A percentile compares a stretch with the other conserved stretches of the same genome.
phyloP scores from a whole-genome alignment of 2,329 filamentous ascomycete species.

The Davidsoniella eucalypti region DNA sequence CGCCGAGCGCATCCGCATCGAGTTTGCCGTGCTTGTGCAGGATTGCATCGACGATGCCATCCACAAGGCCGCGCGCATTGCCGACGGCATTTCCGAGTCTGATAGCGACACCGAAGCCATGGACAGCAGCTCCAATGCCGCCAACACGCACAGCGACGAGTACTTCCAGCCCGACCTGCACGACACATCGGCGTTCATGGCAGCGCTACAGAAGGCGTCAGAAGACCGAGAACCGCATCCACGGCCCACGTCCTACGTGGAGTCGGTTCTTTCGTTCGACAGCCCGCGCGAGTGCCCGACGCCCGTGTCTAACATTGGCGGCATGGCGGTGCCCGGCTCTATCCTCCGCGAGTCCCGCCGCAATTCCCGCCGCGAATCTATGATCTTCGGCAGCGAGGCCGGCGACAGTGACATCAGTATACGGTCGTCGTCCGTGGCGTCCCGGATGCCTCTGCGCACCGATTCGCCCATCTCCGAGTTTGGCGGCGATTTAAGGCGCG shows the following conservation, averaged over 20 bases:
- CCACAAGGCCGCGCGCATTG: conserved; percentile 74
- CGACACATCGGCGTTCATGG: conserved; percentile 36
- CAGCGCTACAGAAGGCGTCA: conserved; percentile 32
- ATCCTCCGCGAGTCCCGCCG: conserved; percentile 46
- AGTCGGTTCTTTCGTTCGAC: conserved; percentile 61
- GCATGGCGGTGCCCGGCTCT: conserved; percentile 14
- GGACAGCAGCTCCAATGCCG: conserved; percentile 18
- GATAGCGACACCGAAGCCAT: conserved; percentile 28
- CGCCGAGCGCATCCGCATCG: conserved; percentile 82
- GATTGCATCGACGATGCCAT: conserved; percentile 90
- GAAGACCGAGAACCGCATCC: conserved; percentile 29
- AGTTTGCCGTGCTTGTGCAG: conserved; percentile 83
- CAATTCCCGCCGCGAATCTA: conserved; percentile 28
- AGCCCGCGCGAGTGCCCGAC: conserved; percentile 86
- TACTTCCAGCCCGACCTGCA: conserved; percentile 35
- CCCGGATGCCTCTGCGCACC: conserved; percentile 50
- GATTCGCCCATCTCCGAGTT: conserved; percentile 87
- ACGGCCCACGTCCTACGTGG: conserved; percentile 39
- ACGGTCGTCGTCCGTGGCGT: conserved; percentile 60
- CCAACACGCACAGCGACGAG: conserved; percentile 28
- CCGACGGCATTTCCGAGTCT: conserved; percentile 70
- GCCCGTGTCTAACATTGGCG: conserved; percentile 62
- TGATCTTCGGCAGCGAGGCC: conserved; percentile 69
- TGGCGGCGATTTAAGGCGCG: conserved; percentile 49
- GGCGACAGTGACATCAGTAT: conserved; percentile 80